Evolutionary conservation across 768 basidiomycete species (phyloP).

Genomic region (Boletus rufocinnamomeus): DNA sequence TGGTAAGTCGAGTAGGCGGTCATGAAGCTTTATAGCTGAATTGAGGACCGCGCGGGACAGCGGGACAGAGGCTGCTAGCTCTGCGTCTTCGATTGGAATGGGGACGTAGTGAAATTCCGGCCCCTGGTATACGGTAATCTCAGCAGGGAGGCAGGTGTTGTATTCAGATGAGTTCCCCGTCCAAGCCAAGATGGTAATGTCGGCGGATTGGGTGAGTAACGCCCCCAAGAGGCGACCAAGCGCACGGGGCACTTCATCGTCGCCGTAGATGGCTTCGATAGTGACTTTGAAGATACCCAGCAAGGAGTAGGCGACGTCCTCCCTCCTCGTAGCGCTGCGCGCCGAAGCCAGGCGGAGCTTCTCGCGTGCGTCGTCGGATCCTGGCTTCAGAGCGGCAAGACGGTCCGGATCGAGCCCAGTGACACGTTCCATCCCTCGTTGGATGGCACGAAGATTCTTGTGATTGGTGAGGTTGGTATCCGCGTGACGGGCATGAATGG

Average conservation of each 20-base stretch:
- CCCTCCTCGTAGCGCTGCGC: slow-evolving; percentile 19
- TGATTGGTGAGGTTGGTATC: slow-evolving; percentile 9
- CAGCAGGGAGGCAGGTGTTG: slow-evolving; percentile 24
- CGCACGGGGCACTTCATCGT: not conserved
- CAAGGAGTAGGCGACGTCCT: slow-evolving; percentile 30
- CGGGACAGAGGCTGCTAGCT: not conserved
- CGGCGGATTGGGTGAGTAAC: slow-evolving; percentile 13
- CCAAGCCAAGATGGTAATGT: slow-evolving; percentile 21
- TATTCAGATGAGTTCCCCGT: slow-evolving; percentile 20
- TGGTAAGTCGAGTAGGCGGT: slow-evolving; percentile 2
- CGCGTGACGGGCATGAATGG: not conserved
- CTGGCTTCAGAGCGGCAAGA: slow-evolving; percentile 12
- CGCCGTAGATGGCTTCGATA: not conserved
- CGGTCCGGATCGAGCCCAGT: slow-evolving; percentile 9
- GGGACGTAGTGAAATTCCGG: slow-evolving; percentile 7
- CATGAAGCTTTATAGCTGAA: slow-evolving; percentile 8
- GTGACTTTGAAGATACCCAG: slow-evolving; percentile 5
- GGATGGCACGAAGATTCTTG: slow-evolving; percentile 10
- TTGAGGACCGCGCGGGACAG: not conserved
- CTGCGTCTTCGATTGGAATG: not conserved
- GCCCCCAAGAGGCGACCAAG: not conserved
- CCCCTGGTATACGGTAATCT: slow-evolving; percentile 16
- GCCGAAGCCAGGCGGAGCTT: slow-evolving; percentile 26
- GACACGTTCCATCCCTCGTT: slow-evolving; percentile 17
- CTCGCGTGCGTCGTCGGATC: slow-evolving; percentile 10